A percentile compares a stretch with the other conserved stretches of the same genome.
phyloP scores from a whole-genome alignment of 371 early-diverging fungal genomes.

The Mycotypha africana region DNA sequence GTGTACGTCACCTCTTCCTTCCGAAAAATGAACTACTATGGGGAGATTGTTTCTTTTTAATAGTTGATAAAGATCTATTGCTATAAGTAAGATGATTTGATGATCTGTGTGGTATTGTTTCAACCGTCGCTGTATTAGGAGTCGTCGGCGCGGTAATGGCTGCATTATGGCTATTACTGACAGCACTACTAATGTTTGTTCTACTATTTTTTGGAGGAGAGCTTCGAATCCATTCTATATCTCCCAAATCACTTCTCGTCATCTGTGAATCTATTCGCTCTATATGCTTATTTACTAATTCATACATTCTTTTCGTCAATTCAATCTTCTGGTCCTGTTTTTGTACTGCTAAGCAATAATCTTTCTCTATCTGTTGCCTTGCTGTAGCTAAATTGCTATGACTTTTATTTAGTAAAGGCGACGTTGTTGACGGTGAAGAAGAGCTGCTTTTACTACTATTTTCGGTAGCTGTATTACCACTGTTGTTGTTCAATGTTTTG shows the following conservation, averaged over 20 bases:
- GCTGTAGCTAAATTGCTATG: slow-evolving; percentile 20
- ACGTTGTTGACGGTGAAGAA: slow-evolving; percentile 6
- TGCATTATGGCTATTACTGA: too few relatives aligned
- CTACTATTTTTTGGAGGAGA: too few relatives aligned
- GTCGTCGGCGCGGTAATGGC: too few relatives aligned
- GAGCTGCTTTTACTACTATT: not conserved
- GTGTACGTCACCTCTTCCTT: not conserved
- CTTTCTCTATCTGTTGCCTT: slow-evolving; percentile 33
- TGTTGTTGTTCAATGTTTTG: slow-evolving; percentile 1
- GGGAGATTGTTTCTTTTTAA: too few relatives aligned
- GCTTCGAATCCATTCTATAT: slow-evolving; percentile 39
- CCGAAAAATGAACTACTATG: not conserved
- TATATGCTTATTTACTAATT: slow-evolving; percentile 42
- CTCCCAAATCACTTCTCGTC: slow-evolving; percentile 30
- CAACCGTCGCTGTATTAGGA: too few relatives aligned
- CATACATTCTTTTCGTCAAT: slow-evolving; percentile 43
- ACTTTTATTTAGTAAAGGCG: too few relatives aligned
- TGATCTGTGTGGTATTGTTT: too few relatives aligned
- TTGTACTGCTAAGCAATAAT: slow-evolving; percentile 38
- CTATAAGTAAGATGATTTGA: too few relatives aligned
- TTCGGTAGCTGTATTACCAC: not conserved
- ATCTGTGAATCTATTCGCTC: slow-evolving; percentile 47
- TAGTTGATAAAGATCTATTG: too few relatives aligned
- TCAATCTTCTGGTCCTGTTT: slow-evolving; percentile 50
- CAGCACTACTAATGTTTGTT: too few relatives aligned